phyloP scores from a whole-genome alignment of 2,329 filamentous ascomycete species.

The Geosmithia putterillii region DNA sequence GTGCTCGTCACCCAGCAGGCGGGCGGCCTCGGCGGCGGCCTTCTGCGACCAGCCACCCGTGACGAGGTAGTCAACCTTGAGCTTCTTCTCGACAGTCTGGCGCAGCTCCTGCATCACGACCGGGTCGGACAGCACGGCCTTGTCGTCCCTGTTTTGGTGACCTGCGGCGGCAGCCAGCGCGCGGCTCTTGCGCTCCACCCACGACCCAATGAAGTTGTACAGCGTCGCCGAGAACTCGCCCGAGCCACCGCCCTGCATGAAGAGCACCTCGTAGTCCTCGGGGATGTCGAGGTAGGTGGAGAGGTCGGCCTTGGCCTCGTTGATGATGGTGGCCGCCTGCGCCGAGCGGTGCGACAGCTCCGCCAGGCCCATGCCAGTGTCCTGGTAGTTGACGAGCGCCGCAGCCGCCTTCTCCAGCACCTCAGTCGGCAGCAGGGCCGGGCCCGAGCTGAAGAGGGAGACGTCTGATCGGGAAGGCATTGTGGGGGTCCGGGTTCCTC shows the following conservation, averaged over 20 bases:
- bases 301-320: slow-evolving; percentile 64
- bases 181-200: slow-evolving; percentile 59
- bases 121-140: slow-evolving; percentile 32
- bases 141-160: slow-evolving; percentile 34
- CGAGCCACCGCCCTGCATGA: slow-evolving; percentile 77
- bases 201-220: slow-evolving; percentile 74
- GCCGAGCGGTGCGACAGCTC: slow-evolving; percentile 84
- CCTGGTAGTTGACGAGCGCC: slow-evolving; percentile 71
- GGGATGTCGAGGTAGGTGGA: slow-evolving; percentile 68
- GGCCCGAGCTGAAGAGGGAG: slow-evolving; percentile 82
- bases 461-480: slow-evolving; percentile 68
- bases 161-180: slow-evolving; percentile 45
- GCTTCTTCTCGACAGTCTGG: slow-evolving; percentile 51
- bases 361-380: slow-evolving; percentile 71
- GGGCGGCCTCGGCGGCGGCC: slow-evolving; percentile 69
- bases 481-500: background rate
- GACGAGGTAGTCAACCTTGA: slow-evolving; percentile 81
- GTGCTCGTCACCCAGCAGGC: slow-evolving; percentile 64
- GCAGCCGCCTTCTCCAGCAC: slow-evolving; percentile 67
- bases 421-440: slow-evolving; percentile 70
- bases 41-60: slow-evolving; percentile 86
- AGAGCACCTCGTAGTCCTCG: slow-evolving; percentile 75
- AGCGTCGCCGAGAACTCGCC: slow-evolving; percentile 76
- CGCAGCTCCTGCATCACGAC: slow-evolving; percentile 46
- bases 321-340: slow-evolving; percentile 67